phyloP scores from a whole-genome alignment of 2,329 filamentous ascomycete genomes.

The Dothideomycetes sp. region DNA sequence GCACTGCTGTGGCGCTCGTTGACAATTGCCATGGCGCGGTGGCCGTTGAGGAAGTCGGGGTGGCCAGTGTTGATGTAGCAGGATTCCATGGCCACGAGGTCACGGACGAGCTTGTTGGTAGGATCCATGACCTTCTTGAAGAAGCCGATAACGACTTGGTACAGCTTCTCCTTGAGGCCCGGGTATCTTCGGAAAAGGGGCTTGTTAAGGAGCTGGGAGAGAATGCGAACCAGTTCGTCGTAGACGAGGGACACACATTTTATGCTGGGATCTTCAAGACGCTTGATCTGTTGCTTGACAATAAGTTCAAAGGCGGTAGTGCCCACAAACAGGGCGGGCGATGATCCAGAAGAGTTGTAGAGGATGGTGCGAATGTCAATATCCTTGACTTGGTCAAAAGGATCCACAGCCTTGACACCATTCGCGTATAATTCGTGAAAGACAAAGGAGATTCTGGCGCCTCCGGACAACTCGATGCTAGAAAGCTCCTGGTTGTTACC shows the following conservation, averaged over 20 bases:
- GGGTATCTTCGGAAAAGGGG: slow-evolving; percentile 87
- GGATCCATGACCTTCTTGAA: slow-evolving; percentile 99
- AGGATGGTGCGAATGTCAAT: slow-evolving; percentile 93
- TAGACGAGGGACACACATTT: slow-evolving; percentile 98
- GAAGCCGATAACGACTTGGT: slow-evolving; percentile 80
- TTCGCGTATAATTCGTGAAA: slow-evolving; percentile 98
- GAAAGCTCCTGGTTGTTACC: slow-evolving; percentile 96
- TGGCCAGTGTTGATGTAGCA: slow-evolving; percentile 99
- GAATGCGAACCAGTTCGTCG: slow-evolving; percentile 91
- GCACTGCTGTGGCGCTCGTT: slow-evolving; percentile 75
- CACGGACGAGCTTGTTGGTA: slow-evolving; percentile 90
- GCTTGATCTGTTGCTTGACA: slow-evolving; percentile 96
- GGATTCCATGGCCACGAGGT: slow-evolving; percentile 89
- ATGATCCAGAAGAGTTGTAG: slow-evolving; percentile 98
- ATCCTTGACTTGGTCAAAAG: slow-evolving; percentile 95
- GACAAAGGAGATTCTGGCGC: slow-evolving; percentile 96
- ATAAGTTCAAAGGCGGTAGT: slow-evolving; percentile 98
- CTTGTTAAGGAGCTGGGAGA: slow-evolving; percentile 81
- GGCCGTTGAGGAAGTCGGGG: slow-evolving; percentile 93
- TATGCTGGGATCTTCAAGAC: slow-evolving; percentile 87
- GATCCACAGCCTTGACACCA: slow-evolving; percentile 93
- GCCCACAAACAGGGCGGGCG: slow-evolving; percentile 90
- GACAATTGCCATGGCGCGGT: slow-evolving; percentile 95
- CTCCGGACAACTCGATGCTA: slow-evolving; percentile 85
- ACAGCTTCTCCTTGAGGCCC: slow-evolving; percentile 92